Evolutionary conservation across 176 grass and related monocot species (phyloP), one percentile per base, ranked within the genome.

Genomic region (Aegilops sharonensis): DNA sequence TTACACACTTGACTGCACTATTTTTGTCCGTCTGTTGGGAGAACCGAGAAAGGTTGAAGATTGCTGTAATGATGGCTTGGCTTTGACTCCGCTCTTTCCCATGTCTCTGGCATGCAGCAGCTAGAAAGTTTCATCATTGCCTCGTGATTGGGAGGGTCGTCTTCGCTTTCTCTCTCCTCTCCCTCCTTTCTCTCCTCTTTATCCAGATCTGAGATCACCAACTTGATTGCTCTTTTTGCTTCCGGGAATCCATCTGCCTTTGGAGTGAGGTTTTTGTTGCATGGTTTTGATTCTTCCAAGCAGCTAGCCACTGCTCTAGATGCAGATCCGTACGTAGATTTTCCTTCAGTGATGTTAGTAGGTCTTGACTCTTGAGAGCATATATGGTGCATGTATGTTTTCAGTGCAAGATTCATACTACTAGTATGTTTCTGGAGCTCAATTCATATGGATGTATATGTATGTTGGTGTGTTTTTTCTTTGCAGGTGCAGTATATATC

Each of bases 21-120:
- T 78, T 75, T 56, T 84, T 82, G 63, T 23, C 78, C 76, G 59
- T 75, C 70, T 87, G 81, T 66, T 72, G 85, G 5, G 75, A 9
- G 75, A 54, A 89, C 31, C 37, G 83, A 84, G 78, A 54, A 78
- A 68, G 25, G 17, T 36, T 35, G 66, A 83, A 86, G 94, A 94
- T 97, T 94, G 94, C 83, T 63, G 90, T 75, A 88, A 94, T 97
- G 76, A 94, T 97, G 90, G 63, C 79, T 81, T 82, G 50, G 50
- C 86, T 90, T 91, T 86, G 78, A 90, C 45, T 89, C 47, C 77
- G 64, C 87, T 84, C 80, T 77, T 86, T 54, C 73, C 89, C 74
- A 77, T 79, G 60, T 45, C 40, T 83, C 81, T 92, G 84, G 15
- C 89, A 93, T 68, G 68, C 89, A 93, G 60, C 62, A 50, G 80